Conservation (phyloP, 208 protist genomes). For the Strigomonas galati region DNA sequence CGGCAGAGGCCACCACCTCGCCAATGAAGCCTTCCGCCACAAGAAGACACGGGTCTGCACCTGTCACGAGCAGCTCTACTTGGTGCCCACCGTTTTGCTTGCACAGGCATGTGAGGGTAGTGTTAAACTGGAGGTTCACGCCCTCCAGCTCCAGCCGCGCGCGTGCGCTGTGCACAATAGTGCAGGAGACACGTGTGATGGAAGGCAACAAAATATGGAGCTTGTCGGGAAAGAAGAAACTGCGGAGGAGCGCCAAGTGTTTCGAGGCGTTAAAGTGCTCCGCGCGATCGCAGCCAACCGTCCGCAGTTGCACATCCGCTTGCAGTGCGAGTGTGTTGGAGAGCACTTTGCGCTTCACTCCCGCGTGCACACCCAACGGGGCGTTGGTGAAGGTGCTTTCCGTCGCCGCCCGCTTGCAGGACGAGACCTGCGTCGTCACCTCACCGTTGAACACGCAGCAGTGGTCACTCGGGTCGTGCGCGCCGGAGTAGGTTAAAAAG, state of each 20-base stretch:
- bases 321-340: neutral
- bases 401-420: neutral
- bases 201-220: conserved; percentile 23
- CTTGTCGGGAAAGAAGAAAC: conserved; percentile 17
- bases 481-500: conserved; percentile 33
- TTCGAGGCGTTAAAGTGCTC: conserved; percentile 16
- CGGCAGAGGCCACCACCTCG: conserved; percentile 12
- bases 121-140: conserved; percentile 39
- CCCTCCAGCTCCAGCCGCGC: conserved; percentile 30
- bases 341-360: neutral
- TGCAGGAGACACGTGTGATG: conserved; percentile 21
- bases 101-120: conserved; percentile 25
- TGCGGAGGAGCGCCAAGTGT: conserved; percentile 12
- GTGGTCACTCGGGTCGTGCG: conserved; percentile 9
- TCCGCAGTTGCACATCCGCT: neutral
- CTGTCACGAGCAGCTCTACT: conserved; percentile 10
- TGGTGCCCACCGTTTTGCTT: neutral
- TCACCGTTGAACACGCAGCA: neutral
- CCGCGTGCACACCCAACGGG: neutral
- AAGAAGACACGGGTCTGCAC: neutral
- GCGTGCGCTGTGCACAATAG: neutral
- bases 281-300: conserved; percentile 5
- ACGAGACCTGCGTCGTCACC: neutral
- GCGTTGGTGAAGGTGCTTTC: neutral
- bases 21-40: conserved; percentile 15